phyloP scores from a whole-genome alignment of 2,329 filamentous ascomycete species.

The Fusarium haematococcum region DNA sequence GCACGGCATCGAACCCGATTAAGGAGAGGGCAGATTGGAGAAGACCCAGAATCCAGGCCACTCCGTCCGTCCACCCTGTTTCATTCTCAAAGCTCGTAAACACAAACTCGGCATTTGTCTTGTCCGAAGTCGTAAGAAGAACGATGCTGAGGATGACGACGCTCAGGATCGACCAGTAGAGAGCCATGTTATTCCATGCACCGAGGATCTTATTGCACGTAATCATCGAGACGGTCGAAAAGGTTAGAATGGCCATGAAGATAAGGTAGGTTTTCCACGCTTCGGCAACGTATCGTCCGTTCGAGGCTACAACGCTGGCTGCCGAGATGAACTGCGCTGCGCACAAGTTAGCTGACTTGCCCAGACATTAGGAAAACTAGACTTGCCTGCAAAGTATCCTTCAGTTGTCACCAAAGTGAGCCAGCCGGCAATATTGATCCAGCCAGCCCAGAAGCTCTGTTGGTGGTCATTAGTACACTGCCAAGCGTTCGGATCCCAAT shows the following conservation, averaged over 20 bases:
- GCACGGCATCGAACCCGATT: conserved; percentile 57
- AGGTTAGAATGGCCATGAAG: conserved; percentile 47
- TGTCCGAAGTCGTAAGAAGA: conserved; percentile 53
- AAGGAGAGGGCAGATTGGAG: conserved; percentile 53
- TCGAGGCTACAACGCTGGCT: conserved; percentile 54
- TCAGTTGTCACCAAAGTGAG: conserved; percentile 57
- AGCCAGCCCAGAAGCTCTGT: conserved; percentile 58
- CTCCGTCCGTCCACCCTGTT: conserved; percentile 59
- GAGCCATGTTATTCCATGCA: conserved; percentile 56
- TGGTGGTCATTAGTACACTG: background rate
- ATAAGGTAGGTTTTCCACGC: conserved; percentile 57
- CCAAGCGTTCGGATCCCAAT: rapidly evolving
- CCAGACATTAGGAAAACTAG: rapidly evolving
- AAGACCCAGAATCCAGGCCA: conserved; percentile 61
- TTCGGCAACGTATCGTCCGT: conserved; percentile 51
- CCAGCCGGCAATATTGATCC: conserved; percentile 59
- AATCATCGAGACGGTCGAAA: conserved; percentile 50
- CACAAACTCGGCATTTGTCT: conserved; percentile 56
- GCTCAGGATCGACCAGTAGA: conserved; percentile 57
- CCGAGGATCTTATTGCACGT: conserved; percentile 56
- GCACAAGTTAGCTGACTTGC: rapidly evolving
- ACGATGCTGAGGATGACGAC: conserved; percentile 58
- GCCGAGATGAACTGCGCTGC: conserved; percentile 58
- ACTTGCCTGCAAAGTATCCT: conserved; percentile 56
- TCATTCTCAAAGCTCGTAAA: conserved; percentile 59